Conservation (phyloP, 1,284 basidiomycete species). For the Puccinia hordei region DNA sequence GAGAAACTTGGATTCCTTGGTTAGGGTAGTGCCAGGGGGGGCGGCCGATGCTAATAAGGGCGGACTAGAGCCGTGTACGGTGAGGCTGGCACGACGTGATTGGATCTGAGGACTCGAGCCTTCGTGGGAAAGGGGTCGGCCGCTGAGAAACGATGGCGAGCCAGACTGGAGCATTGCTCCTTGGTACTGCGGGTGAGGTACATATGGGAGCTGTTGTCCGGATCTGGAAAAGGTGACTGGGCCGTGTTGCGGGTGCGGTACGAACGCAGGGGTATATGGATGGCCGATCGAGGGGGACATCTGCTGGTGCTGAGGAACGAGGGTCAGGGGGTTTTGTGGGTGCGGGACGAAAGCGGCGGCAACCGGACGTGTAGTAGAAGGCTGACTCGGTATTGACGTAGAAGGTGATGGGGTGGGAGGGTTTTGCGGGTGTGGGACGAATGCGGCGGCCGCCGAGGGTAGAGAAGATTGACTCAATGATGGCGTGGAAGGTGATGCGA, state of each 20-base stretch:
- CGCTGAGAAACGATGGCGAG: not conserved
- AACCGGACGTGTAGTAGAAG: not conserved
- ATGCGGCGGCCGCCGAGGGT: not conserved
- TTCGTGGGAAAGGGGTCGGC: not conserved
- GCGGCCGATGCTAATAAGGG: not conserved
- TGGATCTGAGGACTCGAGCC: not conserved
- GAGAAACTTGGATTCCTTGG: not conserved
- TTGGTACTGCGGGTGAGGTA: slow-evolving; percentile 3
- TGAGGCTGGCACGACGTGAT: not conserved
- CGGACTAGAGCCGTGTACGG: slow-evolving; percentile 21
- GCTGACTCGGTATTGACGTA: not conserved
- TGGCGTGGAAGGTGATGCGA: not conserved
- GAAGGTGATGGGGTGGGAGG: not conserved
- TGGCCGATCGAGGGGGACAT: not conserved
- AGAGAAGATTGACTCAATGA: not conserved
- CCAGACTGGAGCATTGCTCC: not conserved
- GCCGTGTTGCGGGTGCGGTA: slow-evolving; percentile 8
- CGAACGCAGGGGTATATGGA: not conserved
- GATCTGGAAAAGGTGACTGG: not conserved
- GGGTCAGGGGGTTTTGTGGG: slow-evolving; percentile 20
- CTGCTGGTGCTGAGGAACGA: slow-evolving; percentile 4
- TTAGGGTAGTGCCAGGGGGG: not conserved
- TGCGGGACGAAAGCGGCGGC: slow-evolving; percentile 7
- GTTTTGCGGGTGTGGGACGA: slow-evolving; percentile 22
- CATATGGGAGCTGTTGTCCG: not conserved